phyloP scores from a whole-genome alignment of 2,329 filamentous ascomycete species.

The Dactylonectria estremocensis region DNA sequence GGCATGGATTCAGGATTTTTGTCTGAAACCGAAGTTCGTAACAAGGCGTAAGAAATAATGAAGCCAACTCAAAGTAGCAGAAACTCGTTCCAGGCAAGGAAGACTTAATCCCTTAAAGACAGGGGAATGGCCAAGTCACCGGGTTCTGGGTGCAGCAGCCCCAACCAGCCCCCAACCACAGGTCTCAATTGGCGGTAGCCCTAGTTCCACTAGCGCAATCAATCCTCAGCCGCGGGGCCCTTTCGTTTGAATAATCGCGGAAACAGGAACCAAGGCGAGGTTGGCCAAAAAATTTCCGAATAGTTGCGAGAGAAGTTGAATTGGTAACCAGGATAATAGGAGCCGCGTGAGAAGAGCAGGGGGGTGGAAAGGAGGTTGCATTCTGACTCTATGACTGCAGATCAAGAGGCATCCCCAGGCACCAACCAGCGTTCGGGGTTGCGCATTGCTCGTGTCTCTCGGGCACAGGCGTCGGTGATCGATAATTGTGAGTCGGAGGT shows the following conservation, averaged over 20 bases:
- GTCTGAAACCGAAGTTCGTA: conserved; percentile 20
- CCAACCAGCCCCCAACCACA: conserved; percentile 32
- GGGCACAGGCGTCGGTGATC: conserved; percentile 23
- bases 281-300: conserved; percentile 3
- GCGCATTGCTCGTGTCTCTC: conserved; percentile 20
- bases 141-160: conserved; percentile 43
- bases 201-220: conserved; percentile 15
- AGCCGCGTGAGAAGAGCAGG: conserved; percentile 8
- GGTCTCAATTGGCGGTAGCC: conserved; percentile 33
- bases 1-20: conserved; percentile 1
- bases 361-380: conserved; percentile 21
- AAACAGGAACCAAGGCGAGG: conserved; percentile 17
- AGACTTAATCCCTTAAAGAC: neutral
- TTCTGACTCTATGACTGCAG: conserved; percentile 30
- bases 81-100: neutral
- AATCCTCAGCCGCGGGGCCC: conserved; percentile 32
- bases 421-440: conserved; percentile 24
- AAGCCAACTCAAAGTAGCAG: neutral
- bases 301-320: conserved; percentile 6
- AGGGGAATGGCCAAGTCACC: conserved; percentile 21
- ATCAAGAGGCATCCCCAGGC: conserved; percentile 29
- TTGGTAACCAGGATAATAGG: neutral
- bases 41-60: conserved; percentile 13
- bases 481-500: conserved; percentile 22
- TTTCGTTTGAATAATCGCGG: conserved; percentile 25